These are phyloP conservation scores for Chytriomyces confervae DNA, from an alignment of 192 early-diverging fungal species.

Conservation along the genomic window DNA sequence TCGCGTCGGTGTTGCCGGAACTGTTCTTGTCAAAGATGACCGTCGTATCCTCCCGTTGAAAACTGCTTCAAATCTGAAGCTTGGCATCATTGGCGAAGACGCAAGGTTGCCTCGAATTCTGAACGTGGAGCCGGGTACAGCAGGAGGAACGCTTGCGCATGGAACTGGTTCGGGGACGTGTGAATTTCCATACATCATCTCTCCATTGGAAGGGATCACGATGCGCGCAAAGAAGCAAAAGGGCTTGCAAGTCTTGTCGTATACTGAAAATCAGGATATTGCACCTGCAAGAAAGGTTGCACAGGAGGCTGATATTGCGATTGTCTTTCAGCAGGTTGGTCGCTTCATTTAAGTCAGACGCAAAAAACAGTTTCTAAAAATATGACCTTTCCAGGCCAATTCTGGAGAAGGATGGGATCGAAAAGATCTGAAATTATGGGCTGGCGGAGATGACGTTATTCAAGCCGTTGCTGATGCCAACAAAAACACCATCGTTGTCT, in stretches of 20 bases:
- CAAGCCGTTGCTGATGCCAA: slow-evolving; percentile 59
- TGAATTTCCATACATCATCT: slow-evolving; percentile 55
- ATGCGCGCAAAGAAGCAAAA: slow-evolving; percentile 10
- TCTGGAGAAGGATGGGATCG: slow-evolving; percentile 59
- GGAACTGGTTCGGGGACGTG: slow-evolving; percentile 62
- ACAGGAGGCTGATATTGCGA: slow-evolving; percentile 21
- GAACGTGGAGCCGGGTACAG: not conserved
- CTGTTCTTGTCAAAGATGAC: slow-evolving; percentile 47
- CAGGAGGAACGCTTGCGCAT: slow-evolving; percentile 45
- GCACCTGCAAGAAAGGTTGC: slow-evolving; percentile 23
- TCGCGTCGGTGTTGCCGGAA: slow-evolving; percentile 40
- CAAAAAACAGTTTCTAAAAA: slow-evolving; percentile 41
- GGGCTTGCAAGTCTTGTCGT: slow-evolving; percentile 12
- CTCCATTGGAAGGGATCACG: slow-evolving; percentile 43
- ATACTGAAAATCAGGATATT: slow-evolving; percentile 26
- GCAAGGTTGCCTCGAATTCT: slow-evolving; percentile 36
- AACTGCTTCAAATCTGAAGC: slow-evolving; percentile 38
- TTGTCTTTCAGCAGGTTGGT: slow-evolving; percentile 37
- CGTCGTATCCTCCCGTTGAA: slow-evolving; percentile 47
- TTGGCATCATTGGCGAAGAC: slow-evolving; percentile 58
- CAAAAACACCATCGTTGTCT: slow-evolving; percentile 64
- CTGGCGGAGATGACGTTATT: slow-evolving; percentile 58
- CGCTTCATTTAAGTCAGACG: slow-evolving; percentile 50
- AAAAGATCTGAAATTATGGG: slow-evolving; percentile 59
- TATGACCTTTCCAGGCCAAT: too few relatives aligned